phyloP scores from a whole-genome alignment of 441 rosid species.

The Populus trichocarpa region DNA sequence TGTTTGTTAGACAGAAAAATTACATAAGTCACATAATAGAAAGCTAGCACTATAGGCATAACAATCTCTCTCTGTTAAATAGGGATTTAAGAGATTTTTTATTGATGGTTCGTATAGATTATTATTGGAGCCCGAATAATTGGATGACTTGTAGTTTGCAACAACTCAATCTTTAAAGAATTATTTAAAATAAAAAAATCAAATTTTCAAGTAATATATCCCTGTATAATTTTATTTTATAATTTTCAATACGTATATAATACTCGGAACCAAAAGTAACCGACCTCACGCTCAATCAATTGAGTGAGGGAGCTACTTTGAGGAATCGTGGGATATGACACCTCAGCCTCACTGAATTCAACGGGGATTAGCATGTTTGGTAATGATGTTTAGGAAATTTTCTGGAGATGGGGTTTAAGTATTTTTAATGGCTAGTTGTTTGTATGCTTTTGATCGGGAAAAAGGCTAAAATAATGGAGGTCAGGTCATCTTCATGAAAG shows the following conservation, averaged over 20 bases:
- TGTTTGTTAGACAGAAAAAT: no score
- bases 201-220: no score
- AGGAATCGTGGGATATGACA: constrained; percentile 42
- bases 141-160: no score
- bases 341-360: constrained; percentile 27
- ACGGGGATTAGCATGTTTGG: constrained; percentile 19
- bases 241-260: no score
- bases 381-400: neutral
- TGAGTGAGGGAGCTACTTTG: neutral
- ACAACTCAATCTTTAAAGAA: no score
- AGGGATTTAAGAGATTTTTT: no score
- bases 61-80: no score
- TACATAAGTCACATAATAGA: no score
- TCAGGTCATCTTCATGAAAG: constrained; percentile 10
- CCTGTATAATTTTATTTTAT: no score
- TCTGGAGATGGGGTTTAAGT: neutral
- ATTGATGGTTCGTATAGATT: no score
- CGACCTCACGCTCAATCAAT: neutral
- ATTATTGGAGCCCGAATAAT: accelerated
- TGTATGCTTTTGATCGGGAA: constrained; percentile 5
- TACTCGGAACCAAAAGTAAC: neutral
- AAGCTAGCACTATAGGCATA: accelerated
- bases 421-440: neutral
- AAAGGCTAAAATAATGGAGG: constrained; percentile 17
- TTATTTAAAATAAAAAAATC: no score